Percentiles rank a stretch among this genome's conserved stretches.
Conservation (phyloP, 441 rosid genomes). For the Populus hybrid region DNA sequence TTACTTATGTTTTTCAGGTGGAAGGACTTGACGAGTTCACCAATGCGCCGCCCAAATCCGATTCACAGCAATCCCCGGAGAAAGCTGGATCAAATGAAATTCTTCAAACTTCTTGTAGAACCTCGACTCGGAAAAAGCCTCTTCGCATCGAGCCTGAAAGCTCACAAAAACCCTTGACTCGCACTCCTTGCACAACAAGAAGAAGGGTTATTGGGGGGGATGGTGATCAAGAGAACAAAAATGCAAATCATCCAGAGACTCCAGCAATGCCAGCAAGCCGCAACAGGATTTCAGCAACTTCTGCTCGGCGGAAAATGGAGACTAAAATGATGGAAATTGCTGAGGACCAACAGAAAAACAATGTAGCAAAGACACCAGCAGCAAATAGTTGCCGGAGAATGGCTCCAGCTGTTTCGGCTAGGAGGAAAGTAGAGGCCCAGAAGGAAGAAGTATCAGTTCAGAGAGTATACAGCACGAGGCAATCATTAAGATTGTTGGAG, state of each 20-base stretch:
- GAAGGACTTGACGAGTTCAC: slow-evolving; percentile 71
- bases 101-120: slow-evolving; percentile 38
- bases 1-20: slow-evolving; percentile 38
- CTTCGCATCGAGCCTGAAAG: slow-evolving; percentile 43
- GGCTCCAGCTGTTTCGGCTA: slow-evolving; percentile 29
- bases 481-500: slow-evolving; percentile 64
- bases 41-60: slow-evolving; percentile 26
- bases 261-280: slow-evolving; percentile 35
- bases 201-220: slow-evolving; percentile 33
- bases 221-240: slow-evolving; percentile 42
- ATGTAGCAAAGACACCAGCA: slow-evolving; percentile 38
- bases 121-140: slow-evolving; percentile 51
- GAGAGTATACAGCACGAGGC: slow-evolving; percentile 58
- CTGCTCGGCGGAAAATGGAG: slow-evolving; percentile 25
- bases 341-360: slow-evolving; percentile 38
- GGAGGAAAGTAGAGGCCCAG: slow-evolving; percentile 23
- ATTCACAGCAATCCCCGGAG: slow-evolving; percentile 36
- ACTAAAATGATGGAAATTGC: slow-evolving; percentile 19
- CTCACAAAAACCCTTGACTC: slow-evolving; percentile 33
- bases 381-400: slow-evolving; percentile 31
- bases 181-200: slow-evolving; percentile 46
- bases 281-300: slow-evolving; percentile 35
- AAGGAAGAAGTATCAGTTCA: slow-evolving; percentile 36
- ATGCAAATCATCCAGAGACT: slow-evolving; percentile 29
- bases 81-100: slow-evolving; percentile 27